Evolutionary conservation across 352 stramenopile genomes (phyloP).

Genomic region (Phytophthora tubulina): DNA sequence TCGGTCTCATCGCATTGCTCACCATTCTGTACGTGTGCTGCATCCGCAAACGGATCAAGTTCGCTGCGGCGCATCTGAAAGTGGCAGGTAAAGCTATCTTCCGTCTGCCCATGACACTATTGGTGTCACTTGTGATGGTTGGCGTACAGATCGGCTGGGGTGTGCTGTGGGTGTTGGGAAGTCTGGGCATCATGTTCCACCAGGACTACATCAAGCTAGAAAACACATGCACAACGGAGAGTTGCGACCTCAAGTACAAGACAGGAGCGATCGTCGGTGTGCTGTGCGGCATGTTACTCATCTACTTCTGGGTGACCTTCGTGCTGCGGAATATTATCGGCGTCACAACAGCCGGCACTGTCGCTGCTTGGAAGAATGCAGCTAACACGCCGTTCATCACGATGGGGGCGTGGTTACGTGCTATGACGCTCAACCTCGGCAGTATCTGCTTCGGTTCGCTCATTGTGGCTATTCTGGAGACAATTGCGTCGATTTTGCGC

Average conservation of each 20-base stretch:
- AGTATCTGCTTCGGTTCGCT: slow-evolving; percentile 94
- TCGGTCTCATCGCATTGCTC: slow-evolving; percentile 60
- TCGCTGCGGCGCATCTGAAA: slow-evolving; percentile 92
- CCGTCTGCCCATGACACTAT: slow-evolving; percentile 82
- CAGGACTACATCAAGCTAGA: slow-evolving; percentile 73
- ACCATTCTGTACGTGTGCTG: slow-evolving; percentile 71
- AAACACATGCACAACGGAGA: slow-evolving; percentile 53
- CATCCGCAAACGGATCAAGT: slow-evolving; percentile 91
- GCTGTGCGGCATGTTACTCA: slow-evolving; percentile 91
- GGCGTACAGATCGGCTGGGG: slow-evolving; percentile 88
- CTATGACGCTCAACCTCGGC: slow-evolving; percentile 91
- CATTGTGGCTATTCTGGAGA: slow-evolving; percentile 92
- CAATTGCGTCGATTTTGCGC: slow-evolving; percentile 73
- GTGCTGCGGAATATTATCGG: slow-evolving; percentile 92
- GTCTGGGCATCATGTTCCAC: slow-evolving; percentile 86
- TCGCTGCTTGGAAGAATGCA: slow-evolving; percentile 92
- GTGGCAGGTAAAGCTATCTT: slow-evolving; percentile 91
- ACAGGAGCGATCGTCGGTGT: slow-evolving; percentile 67
- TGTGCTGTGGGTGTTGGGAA: slow-evolving; percentile 87
- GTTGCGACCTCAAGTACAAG: slow-evolving; percentile 61
- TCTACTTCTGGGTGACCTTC: slow-evolving; percentile 93
- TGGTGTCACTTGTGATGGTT: slow-evolving; percentile 87
- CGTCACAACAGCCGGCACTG: slow-evolving; percentile 89
- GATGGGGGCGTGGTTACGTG: slow-evolving; percentile 77
- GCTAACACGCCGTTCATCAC: slow-evolving; percentile 79